Base-by-base conservation (phyloP, 2,329 filamentous ascomycete species). In the Sphaerostilbella broomeana region DNA sequence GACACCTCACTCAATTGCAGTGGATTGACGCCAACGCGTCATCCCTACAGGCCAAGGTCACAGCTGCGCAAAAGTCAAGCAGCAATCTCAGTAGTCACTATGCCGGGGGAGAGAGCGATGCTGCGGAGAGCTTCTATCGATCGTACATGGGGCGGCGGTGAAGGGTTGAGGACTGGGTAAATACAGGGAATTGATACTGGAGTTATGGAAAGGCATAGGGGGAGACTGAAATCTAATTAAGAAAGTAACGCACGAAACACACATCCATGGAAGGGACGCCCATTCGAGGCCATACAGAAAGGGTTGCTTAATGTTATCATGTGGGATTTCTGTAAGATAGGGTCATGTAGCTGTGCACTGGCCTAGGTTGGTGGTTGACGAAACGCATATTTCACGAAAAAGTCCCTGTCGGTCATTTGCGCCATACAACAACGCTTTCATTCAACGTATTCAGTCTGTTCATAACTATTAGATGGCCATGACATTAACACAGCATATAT, bases 1-100 rank as follows among this genome's bases (percentile, higher is more conserved):
- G 83, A 17, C 92, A 98, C 61, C 78, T 98, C 25, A 80, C 81
- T 24, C 89, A 95, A 62, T 73, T 98, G 45, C 90, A 95, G 63
- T 85, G 84, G 68, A 97, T 98, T 60, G 90, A 97, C 57, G 78
- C 81, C 48, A 89, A 90, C 48, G 85, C 90, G 24, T 76, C 81
- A 12, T 75, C 81, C 21, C 71, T 97, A 38, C 85, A 94, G 60
- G 73, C 80, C 44, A 94, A 94, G 72, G 86, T 97, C 36, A 66
- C 70, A 5, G 77, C 81, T 20, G 86, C 89, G 17, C 88, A 95
- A 59, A 89, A 89, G 64, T 77, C 86, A 24, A 80, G 79, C 54
- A 79, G 78, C 54, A 73, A 69, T 46, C 63, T 81, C 46, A 72
- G 73, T 42, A 70, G 64, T 49, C 72, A 73, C 42, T 73, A 77